Conservation (phyloP, 2,329 filamentous ascomycete genomes). For the Claviceps spartinae region DNA sequence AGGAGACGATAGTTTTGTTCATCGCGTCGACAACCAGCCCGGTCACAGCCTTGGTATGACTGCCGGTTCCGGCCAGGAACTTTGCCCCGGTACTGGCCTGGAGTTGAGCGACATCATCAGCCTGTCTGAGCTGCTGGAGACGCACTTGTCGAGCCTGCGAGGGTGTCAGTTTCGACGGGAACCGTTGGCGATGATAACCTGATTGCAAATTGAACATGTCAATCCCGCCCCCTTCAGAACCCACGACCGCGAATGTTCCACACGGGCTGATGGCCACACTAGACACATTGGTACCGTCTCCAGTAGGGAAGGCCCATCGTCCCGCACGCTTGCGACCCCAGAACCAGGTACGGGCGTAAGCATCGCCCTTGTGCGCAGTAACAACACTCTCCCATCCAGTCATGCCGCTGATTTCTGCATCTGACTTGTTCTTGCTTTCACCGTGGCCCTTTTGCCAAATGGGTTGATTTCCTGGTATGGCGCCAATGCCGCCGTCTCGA, state of each 20-base stretch:
- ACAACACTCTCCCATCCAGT: conserved; percentile 97
- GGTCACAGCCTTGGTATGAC: conserved; percentile 70
- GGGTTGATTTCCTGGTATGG: conserved; percentile 60
- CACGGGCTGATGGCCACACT: conserved; percentile 83
- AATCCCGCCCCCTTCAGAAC: conserved; percentile 68
- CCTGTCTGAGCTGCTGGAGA: conserved; percentile 46
- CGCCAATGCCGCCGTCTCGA: conserved; percentile 85
- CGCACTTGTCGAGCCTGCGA: conserved; percentile 66
- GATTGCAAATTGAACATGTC: conserved; percentile 98
- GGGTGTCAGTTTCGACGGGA: conserved; percentile 66
- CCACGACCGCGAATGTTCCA: conserved; percentile 84
- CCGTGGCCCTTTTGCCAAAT: conserved; percentile 71
- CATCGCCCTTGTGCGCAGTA: conserved; percentile 78
- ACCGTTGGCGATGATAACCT: conserved; percentile 73
- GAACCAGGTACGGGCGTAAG: conserved; percentile 87
- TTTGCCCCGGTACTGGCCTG: conserved; percentile 29
- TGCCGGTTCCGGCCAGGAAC: conserved; percentile 45
- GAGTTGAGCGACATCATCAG: conserved; percentile 42
- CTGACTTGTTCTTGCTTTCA: conserved; percentile 43
- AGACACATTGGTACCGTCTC: conserved; percentile 69
- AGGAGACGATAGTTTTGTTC: conserved; percentile 75
- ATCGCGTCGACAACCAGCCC: conserved; percentile 81
- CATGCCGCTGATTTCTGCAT: conserved; percentile 59
- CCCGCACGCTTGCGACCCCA: conserved; percentile 92
- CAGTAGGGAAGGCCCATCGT: conserved; percentile 81